Percentiles rank a stretch among this genome's conserved stretches.
Evolutionary conservation across 495 filamentous ascomycete species (phyloP).

Genomic region (Penicillium waksmanii): DNA sequence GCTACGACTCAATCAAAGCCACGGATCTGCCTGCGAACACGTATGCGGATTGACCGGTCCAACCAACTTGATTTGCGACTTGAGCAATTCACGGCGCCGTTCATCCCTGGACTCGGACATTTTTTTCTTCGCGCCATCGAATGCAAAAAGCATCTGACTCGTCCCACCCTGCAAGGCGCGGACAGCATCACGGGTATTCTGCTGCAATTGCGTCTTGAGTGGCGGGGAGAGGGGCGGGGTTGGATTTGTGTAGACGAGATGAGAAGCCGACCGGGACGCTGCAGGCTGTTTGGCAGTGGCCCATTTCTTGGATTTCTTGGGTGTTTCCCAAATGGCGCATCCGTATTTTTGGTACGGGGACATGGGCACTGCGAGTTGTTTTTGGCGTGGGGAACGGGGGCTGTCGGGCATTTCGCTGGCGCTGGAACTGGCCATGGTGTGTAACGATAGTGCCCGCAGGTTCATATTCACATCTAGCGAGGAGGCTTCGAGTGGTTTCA

Average conservation of each 20-base stretch:
- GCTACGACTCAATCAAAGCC: conserved; percentile 31
- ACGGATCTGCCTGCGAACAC: conserved; percentile 36
- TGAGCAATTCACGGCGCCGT: conserved; percentile 42
- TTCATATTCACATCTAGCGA: conserved; percentile 8
- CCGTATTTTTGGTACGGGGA: conserved; percentile 45
- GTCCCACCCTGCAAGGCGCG: conserved; percentile 36
- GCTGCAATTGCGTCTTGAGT: conserved; percentile 30
- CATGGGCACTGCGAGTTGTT: conserved; percentile 40
- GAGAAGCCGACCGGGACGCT: not conserved
- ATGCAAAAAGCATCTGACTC: conserved; percentile 30
- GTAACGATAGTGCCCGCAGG: conserved; percentile 30
- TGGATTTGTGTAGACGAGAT: conserved; percentile 12
- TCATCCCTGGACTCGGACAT: conserved; percentile 38
- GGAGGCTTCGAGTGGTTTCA: not conserved
- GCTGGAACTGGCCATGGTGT: conserved; percentile 22
- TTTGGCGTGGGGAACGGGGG: conserved; percentile 19
- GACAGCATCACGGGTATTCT: conserved; percentile 34
- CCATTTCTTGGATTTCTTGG: conserved; percentile 36
- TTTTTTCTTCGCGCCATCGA: conserved; percentile 40
- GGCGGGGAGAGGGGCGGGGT: conserved; percentile 27
- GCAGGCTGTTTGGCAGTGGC: conserved; percentile 26
- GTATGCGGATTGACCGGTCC: conserved; percentile 44
- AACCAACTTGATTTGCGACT: conserved; percentile 49
- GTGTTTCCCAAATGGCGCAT: conserved; percentile 41
- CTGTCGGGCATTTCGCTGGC: conserved; percentile 8